These are phyloP conservation scores for Biscutella laevigata DNA, from an alignment of 441 rosid genomes.

Conservation along the genomic window DNA sequence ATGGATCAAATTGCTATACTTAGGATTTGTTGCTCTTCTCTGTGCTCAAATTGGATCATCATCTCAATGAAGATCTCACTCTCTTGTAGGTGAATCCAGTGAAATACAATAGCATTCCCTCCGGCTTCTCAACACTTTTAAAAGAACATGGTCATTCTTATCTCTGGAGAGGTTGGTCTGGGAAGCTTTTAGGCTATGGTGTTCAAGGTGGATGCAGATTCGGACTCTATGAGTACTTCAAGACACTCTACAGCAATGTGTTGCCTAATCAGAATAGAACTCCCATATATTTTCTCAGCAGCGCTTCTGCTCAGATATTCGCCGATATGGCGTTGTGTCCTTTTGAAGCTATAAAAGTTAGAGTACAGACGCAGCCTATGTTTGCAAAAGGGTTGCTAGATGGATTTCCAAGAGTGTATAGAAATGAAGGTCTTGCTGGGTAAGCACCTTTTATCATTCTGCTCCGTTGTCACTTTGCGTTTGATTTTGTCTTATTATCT, in stretches of 20 bases:
- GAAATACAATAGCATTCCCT: constrained; percentile 48
- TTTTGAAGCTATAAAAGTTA: constrained; percentile 69
- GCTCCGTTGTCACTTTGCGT: background rate
- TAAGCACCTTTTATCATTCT: constrained; percentile 14
- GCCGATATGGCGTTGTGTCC: constrained; percentile 66
- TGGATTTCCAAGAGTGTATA: constrained; percentile 59
- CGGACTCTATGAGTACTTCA: constrained; percentile 66
- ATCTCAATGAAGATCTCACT: background rate
- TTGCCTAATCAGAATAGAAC: constrained; percentile 42
- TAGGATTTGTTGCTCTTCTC: background rate
- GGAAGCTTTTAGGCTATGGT: constrained; percentile 68
- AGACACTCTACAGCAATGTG: constrained; percentile 48
- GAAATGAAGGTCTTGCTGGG: constrained; percentile 64
- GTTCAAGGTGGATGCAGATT: constrained; percentile 75
- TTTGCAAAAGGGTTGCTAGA: constrained; percentile 68
- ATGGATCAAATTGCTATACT: constrained; percentile 4
- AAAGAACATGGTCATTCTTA: constrained; percentile 60
- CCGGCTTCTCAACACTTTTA: constrained; percentile 45
- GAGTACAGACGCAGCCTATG: constrained; percentile 57
- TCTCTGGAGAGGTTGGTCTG: constrained; percentile 78
- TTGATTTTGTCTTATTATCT: constrained; percentile 7
- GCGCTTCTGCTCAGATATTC: constrained; percentile 74
- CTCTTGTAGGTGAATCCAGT: constrained; percentile 50
- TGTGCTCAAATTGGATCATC: background rate
- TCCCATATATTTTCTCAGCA: constrained; percentile 56